Percentiles rank a stretch among this genome's conserved stretches.
phyloP scores from a whole-genome alignment of 176 grass and related monocot genomes.

The Carex cristatella region DNA sequence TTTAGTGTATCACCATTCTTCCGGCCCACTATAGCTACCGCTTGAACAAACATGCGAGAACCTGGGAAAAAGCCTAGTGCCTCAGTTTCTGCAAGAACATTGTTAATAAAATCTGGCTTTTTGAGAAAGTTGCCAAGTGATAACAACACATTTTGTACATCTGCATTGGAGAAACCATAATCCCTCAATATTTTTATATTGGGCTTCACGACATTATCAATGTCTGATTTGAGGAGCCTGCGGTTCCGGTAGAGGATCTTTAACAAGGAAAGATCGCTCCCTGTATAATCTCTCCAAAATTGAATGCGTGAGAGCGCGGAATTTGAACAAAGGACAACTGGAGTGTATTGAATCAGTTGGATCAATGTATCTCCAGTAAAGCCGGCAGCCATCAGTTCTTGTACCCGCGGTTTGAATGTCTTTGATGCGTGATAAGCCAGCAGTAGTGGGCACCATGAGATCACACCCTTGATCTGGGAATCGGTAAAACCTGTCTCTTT shows the following conservation, averaged over 20 bases:
- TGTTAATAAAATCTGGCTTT: neutral
- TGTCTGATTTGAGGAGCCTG: neutral
- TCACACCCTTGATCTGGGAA: slow-evolving; percentile 10
- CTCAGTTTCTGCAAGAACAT: neutral
- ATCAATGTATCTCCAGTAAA: slow-evolving; percentile 10
- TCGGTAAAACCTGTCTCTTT: slow-evolving; percentile 17
- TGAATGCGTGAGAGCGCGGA: slow-evolving; percentile 10
- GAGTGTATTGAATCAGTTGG: neutral
- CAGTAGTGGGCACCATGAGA: slow-evolving; percentile 9
- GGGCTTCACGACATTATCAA: neutral
- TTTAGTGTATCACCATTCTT: neutral
- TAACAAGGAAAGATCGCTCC: neutral
- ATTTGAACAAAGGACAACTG: neutral
- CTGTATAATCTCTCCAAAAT: slow-evolving; percentile 9
- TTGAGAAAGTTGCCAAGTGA: too few relatives aligned
- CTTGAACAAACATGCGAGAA: neutral
- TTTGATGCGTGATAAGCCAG: neutral
- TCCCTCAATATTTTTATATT: neutral
- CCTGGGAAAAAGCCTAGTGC: neutral
- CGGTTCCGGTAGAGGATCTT: neutral
- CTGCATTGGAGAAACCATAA: neutral
- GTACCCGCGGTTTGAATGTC: neutral
- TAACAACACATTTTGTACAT: neutral
- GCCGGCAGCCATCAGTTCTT: slow-evolving; percentile 13
- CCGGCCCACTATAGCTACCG: neutral